phyloP scores from a whole-genome alignment of 2,329 filamentous ascomycete species.

The Alternaria sp. region DNA sequence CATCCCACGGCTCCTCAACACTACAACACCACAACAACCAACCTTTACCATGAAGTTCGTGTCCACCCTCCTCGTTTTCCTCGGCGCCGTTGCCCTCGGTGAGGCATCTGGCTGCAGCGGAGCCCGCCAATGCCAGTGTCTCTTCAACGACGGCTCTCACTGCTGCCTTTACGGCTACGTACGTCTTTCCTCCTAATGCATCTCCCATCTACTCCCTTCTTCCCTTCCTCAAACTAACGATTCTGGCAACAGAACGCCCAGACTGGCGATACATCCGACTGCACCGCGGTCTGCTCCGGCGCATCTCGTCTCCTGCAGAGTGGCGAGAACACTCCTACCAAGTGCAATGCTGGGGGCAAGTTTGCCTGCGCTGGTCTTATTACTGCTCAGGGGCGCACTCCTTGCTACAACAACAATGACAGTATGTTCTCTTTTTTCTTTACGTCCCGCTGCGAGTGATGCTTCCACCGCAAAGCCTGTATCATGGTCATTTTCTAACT shows the following conservation, averaged over 20 bases:
- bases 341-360: slow-evolving; percentile 15
- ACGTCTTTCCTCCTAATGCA: neutral
- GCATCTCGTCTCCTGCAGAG: slow-evolving; percentile 6
- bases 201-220: neutral
- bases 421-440: neutral
- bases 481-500: too few species aligned
- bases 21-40: neutral
- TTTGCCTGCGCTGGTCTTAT: slow-evolving; percentile 10
- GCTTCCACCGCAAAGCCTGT: too few species aligned
- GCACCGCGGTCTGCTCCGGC: slow-evolving; percentile 4
- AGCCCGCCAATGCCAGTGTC: slow-evolving; percentile 12
- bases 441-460: too few species aligned
- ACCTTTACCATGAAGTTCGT: slow-evolving; percentile 5
- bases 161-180: slow-evolving; percentile 13
- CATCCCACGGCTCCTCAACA: neutral
- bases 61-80: slow-evolving; percentile 6
- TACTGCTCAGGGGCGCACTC: slow-evolving; percentile 10
- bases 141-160: slow-evolving; percentile 12
- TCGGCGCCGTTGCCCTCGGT: slow-evolving; percentile 11
- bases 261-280: slow-evolving; percentile 3
- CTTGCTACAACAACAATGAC: slow-evolving; percentile 5
- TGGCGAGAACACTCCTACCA: slow-evolving; percentile 3
- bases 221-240: neutral
- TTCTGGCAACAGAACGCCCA: neutral
- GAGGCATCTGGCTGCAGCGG: slow-evolving; percentile 1